Percentiles rank a stretch among this genome's conserved stretches.
phyloP scores from a whole-genome alignment of 2,329 filamentous ascomycete genomes.

The Aspergillus melleus region DNA sequence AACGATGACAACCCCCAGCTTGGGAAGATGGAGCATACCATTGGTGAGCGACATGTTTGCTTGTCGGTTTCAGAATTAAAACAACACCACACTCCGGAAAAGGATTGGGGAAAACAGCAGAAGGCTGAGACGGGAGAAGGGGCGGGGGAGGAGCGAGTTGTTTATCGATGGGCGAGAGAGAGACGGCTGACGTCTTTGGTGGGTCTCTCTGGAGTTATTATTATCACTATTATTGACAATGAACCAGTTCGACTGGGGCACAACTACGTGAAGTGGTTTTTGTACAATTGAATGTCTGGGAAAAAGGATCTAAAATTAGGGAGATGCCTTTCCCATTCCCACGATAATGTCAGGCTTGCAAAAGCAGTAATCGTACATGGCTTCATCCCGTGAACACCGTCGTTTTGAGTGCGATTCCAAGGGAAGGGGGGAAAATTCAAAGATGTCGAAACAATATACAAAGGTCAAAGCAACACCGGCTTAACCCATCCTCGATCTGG shows the following conservation, averaged over 20 bases:
- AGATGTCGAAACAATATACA: not conserved
- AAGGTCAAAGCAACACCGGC: constrained; percentile 15
- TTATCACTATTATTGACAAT: no score
- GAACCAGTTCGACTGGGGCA: no score
- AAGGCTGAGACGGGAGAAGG: not conserved
- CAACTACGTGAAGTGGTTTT: no score
- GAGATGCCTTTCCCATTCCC: not conserved
- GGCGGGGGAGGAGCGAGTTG: not conserved
- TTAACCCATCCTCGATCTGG: constrained; percentile 30
- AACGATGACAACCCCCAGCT: not conserved
- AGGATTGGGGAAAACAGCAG: not conserved
- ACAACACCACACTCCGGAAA: not conserved
- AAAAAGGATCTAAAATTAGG: no score
- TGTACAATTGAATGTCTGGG: no score
- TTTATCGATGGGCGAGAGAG: not conserved
- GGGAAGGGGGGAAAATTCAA: not conserved
- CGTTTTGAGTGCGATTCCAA: not conserved
- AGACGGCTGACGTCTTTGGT: constrained; percentile 9
- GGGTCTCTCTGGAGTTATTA: not conserved
- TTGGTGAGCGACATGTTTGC: constrained; percentile 46
- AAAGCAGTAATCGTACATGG: not conserved
- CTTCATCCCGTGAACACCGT: not conserved
- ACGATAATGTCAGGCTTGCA: not conserved
- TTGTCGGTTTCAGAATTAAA: not conserved
- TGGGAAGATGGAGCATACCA: constrained; percentile 30